Base-by-base conservation (phyloP, 78 protist species). In the Neovahlkampfia damariscottae region DNA sequence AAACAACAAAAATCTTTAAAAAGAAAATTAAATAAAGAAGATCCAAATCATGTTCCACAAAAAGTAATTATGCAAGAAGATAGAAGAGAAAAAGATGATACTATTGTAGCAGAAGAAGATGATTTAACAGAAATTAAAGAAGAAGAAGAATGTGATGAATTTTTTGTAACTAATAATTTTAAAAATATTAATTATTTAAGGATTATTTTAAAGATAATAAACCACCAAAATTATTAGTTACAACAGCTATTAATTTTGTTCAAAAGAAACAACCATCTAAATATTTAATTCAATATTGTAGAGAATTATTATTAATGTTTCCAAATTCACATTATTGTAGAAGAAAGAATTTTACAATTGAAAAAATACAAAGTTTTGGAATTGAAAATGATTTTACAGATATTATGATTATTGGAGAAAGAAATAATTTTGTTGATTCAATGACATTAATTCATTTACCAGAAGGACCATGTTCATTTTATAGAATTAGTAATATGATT, bases 381-480 rank as follows among this genome's bases (percentile, higher is more conserved):
- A 81, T 2, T 8, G 69, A 91, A 6, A 73, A 81, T 28, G 94
- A 82, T 3, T 96, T 78, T 86, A 95, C 99, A n/a, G 94, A 89
- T 67, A 4, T 96, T 1, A 77, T 96, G 8, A 81, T 96, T 73
- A 38, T 96, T 40, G 82, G 87, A 81, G 97, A 94, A 41, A 41
- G 80, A 38, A 32, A 32, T 31, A 40, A 19, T 75, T 28, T 2
- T 2, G 19, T 85, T 72, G 73, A 87, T 68, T 58, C 58, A 29
- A 29, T 97, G 84, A 73, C 85, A 50, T 30, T 93, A 30, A 27
- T 82, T 28, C 98, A 97, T 70, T 79, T 97, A 30, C 99, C 99
- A 2, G 78, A 87, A 19, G 99, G 99, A 1, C 99, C 99, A 10
- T 94, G 99, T 0, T 94, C 97, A 30, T 68, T 72, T 37, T 97